Percentiles rank a stretch among this genome's conserved stretches.
These are phyloP conservation scores for Salix arbutifolia DNA, from an alignment of 345 rosid genomes.

Conservation along the genomic window DNA sequence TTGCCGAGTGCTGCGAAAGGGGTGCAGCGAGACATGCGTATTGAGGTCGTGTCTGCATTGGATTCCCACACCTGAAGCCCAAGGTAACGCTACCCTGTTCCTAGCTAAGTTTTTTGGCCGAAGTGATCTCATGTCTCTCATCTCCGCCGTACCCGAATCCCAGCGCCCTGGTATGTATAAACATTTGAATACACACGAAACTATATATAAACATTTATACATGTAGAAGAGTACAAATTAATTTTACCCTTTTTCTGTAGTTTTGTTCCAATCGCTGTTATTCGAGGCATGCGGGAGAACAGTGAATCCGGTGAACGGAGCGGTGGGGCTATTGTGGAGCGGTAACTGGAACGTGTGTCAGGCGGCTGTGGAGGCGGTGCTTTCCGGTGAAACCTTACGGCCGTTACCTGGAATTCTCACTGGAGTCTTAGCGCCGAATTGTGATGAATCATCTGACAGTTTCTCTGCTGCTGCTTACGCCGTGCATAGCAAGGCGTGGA, in stretches of 20 bases:
- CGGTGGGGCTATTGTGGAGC: conserved; percentile 51
- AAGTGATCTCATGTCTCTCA: conserved; percentile 38
- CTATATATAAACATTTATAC: too few relatives aligned
- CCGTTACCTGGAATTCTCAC: conserved; percentile 30
- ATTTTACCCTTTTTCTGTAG: conserved; percentile 13
- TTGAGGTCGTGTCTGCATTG: conserved; percentile 28
- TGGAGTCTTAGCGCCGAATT: conserved; percentile 16
- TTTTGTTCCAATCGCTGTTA: conserved; percentile 53
- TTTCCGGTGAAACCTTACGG: conserved; percentile 37
- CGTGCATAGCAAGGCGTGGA: neutral
- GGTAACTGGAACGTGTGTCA: conserved; percentile 57
- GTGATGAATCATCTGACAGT: conserved; percentile 29
- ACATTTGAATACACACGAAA: neutral
- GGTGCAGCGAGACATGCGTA: conserved; percentile 33
- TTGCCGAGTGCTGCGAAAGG: conserved; percentile 35
- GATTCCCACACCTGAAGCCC: conserved; percentile 29
- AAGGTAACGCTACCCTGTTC: conserved; percentile 35
- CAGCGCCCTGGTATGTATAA: conserved; percentile 44
- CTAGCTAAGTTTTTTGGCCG: conserved; percentile 38
- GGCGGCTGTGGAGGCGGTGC: conserved; percentile 51
- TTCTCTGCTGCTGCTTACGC: conserved; percentile 14
- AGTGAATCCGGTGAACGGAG: conserved; percentile 59
- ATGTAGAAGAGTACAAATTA: neutral
- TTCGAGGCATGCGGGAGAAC: conserved; percentile 66
- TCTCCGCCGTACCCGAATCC: conserved; percentile 49